Evolutionary conservation across 768 basidiomycete genomes (phyloP), one percentile per base, ranked within the genome.

Genomic region (Tricholoma sp.): DNA sequence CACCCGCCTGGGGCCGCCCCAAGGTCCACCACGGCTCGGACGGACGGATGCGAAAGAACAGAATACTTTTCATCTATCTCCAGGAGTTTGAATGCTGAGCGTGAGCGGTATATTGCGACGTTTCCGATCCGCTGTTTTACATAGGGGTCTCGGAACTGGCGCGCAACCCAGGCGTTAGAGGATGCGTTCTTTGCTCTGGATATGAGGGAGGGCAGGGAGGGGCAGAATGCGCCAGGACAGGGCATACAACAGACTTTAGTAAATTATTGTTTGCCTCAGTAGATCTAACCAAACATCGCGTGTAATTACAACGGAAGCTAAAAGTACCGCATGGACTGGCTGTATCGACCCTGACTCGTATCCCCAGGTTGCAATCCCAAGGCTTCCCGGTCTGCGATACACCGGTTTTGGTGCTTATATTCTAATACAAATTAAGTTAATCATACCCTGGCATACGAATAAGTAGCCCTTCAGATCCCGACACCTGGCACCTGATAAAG

Each of bases 1-100:
- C 96, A 98, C 0, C 93, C 93, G 0, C 94, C 94, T 0, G 95
- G 96, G 0, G 94, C 91, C 0, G 91, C 91, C 14, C 96, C 95
- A 19, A 97, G 81, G 70, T 97, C 95, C 1, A 95, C 83, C 0
- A 96, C 83, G 16, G 80, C 76, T 1, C 69, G 75, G 4, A 88
- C 82, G 54, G 87, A 78, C 22, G 71, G 68, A 46, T 77, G 71
- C 16, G 69, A 67, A 43, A 87, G 72, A 60, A 92, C 83, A 1
- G 73, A 58, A 10, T 78, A 77, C 69, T 77, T 83, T 0, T 78
- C 69, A 66, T 91, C 76, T 51, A 98, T 80, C 63, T 94, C 89
- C 57, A 94, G 70, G 14, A 98, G 84, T 73, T 98, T 98, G 78
- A 91, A 96, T 3, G 94, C 93, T 11, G 93, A 89, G 49, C 96